Percentiles rank a stretch among this genome's conserved stretches.
Evolutionary conservation across 1,139 yeast genomes (phyloP).

Genomic region (Debaryomyces sp.): DNA sequence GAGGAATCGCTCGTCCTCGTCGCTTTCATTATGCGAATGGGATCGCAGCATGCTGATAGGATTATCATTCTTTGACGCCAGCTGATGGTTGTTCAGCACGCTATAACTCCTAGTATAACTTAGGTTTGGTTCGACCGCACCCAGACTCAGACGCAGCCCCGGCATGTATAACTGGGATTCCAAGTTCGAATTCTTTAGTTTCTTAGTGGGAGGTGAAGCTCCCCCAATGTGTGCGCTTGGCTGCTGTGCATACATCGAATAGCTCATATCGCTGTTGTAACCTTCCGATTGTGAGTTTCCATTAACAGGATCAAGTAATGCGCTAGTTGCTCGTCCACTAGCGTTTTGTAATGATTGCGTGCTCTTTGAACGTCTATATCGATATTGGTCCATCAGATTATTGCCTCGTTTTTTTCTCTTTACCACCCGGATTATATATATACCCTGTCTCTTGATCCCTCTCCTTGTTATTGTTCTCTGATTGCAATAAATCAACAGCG

Average conservation of each 20-base stretch:
- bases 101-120: slow-evolving; percentile 14
- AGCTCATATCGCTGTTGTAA: neutral
- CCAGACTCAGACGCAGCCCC: slow-evolving; percentile 8
- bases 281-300: neutral
- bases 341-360: neutral
- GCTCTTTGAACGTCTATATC: slow-evolving; percentile 3
- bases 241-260: slow-evolving; percentile 2
- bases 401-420: slow-evolving; percentile 9
- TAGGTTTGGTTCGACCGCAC: slow-evolving; percentile 14
- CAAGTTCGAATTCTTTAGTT: neutral
- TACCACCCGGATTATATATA: neutral
- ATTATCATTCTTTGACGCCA: neutral
- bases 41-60: neutral
- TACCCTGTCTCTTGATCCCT: neutral
- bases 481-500: neutral
- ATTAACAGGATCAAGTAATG: neutral
- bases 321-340: neutral
- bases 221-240: neutral
- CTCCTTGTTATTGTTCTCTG: neutral
- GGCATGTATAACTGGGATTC: slow-evolving; percentile 2
- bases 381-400: slow-evolving; percentile 19
- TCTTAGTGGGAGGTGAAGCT: neutral
- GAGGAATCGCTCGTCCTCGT: slow-evolving; percentile 46
- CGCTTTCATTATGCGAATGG: slow-evolving; percentile 14
- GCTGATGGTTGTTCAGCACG: neutral